Base-by-base conservation (phyloP, 1,284 basidiomycete genomes). In the Leccinum pachyderme region DNA sequence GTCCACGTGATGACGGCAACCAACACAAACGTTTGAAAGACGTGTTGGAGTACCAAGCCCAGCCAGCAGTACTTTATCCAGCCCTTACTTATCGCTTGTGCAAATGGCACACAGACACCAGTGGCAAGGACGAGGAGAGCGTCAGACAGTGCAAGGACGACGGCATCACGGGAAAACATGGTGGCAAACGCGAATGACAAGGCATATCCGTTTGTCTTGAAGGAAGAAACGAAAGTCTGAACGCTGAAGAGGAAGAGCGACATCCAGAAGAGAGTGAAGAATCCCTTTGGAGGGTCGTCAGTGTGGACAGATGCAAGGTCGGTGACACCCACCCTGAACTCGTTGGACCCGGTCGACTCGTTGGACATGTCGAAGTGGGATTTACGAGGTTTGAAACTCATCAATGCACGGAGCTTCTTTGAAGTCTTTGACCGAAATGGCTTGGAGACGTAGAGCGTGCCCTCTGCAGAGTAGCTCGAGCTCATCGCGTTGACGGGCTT, bases 221-320 rank as follows among this genome's bases (percentile, higher is more conserved):
- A 86, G 61, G 88, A 84, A 47, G 82, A 80, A 45, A 95, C 76
- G 65, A 92, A 92, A 1, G 89, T 91, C 61, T 87, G 79, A 32
- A 93, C 67, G 24, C 87, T 84, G 62, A 92, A 86, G 48, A 96
- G 79, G 63, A 91, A 93, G 63, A 93, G 82, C 24, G 88, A 92
- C 67, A 87, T 83, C 85, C 95, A 97, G 74, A 97, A 97, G 52
- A 98, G 81, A 2, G 89, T 83, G 73, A 94, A 97, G 79, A 97
- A 97, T 1, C 95, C 95, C 85, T 89, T 63, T 7, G 0, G 29
- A 31, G 46, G 13, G 47, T 31, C 47, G 49, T 64, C n/a, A 63
- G 45, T 31, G 41, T 11, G 18, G 46, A 4, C 44, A 44, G 1
- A 18, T 47, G 25, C 25, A 18, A 4, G 33, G 4, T 13, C 5